Evolutionary conservation across 2,329 filamentous ascomycete genomes (phyloP).

Genomic region (Aureobasidium sp.): DNA sequence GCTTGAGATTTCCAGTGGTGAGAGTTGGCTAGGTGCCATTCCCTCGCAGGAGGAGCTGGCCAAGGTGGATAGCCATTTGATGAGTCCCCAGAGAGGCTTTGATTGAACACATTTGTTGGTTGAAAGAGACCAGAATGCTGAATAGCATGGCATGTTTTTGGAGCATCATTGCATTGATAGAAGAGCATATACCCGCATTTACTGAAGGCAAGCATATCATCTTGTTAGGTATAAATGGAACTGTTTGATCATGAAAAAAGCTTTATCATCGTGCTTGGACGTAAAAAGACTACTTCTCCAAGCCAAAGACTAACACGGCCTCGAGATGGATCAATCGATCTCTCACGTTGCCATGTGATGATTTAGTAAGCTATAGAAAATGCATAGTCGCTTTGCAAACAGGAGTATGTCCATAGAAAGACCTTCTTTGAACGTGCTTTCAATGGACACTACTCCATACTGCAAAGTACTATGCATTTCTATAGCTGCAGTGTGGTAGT

Average conservation of each 20-base stretch:
- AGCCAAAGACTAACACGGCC: too few species aligned
- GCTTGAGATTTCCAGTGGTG: constrained; percentile 29
- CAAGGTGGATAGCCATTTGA: neutral
- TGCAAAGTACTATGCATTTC: too few species aligned
- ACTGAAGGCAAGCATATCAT: neutral
- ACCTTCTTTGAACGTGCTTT: too few species aligned
- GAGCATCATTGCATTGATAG: constrained; percentile 2
- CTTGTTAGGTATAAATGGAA: neutral
- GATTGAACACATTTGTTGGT: neutral
- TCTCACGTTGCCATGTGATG: too few species aligned
- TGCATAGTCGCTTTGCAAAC: too few species aligned
- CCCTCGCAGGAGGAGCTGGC: constrained; percentile 21
- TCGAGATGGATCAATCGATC: too few species aligned
- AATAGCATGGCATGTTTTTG: neutral
- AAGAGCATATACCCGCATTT: constrained; percentile 6
- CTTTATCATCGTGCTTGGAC: neutral
- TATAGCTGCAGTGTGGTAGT: too few species aligned
- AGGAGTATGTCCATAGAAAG: too few species aligned
- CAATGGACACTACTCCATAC: too few species aligned
- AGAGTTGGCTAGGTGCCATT: constrained; percentile 38
- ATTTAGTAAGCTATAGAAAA: too few species aligned
- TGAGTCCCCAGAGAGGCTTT: constrained; percentile 10
- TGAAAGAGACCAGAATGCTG: neutral
- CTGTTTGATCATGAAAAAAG: neutral
- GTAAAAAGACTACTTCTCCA: neutral